Percentiles rank a stretch among this genome's conserved stretches.
Conservation (phyloP, 768 basidiomycete species). For the Boletus huronensis region DNA sequence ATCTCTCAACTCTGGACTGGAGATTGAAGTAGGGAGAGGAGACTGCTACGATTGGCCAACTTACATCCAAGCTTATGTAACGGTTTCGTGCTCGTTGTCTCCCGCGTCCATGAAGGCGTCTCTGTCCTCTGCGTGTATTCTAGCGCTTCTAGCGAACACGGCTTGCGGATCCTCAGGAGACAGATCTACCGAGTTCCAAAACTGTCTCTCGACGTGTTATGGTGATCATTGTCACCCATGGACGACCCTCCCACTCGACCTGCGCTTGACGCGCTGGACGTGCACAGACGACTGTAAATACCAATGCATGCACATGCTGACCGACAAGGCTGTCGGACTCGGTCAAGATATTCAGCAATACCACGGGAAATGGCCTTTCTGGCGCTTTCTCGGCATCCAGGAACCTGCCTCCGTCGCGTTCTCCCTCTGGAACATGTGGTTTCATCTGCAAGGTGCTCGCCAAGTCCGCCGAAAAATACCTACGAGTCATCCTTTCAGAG, state of each 20-base stretch:
- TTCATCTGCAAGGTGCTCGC: constrained; percentile 60
- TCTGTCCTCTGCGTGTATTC: constrained; percentile 9
- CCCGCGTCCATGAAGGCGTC: constrained; percentile 16
- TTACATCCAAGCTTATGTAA: constrained; percentile 18
- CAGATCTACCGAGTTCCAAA: constrained; percentile 33
- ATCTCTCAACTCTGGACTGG: background rate
- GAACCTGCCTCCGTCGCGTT: constrained; percentile 92
- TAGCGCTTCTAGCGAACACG: constrained; percentile 10
- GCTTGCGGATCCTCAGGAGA: constrained; percentile 31
- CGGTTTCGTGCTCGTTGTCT: background rate
- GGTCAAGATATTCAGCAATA: constrained; percentile 65
- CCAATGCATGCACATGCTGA: constrained; percentile 78
- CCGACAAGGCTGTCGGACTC: constrained; percentile 46
- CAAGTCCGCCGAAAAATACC: constrained; percentile 49
- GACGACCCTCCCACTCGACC: constrained; percentile 46
- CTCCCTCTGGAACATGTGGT: constrained; percentile 80
- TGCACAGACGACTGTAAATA: constrained; percentile 90
- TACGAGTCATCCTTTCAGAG: constrained; percentile 60
- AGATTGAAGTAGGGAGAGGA: background rate
- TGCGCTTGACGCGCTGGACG: constrained; percentile 78
- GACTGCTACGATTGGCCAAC: too few species aligned
- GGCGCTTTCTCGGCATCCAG: constrained; percentile 83
- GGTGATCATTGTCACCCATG: constrained; percentile 30
- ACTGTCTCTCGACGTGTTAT: constrained; percentile 37
- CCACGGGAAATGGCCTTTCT: constrained; percentile 97